Base-by-base conservation (phyloP, 176 grass and related monocot species). In the Stipa capillata region DNA sequence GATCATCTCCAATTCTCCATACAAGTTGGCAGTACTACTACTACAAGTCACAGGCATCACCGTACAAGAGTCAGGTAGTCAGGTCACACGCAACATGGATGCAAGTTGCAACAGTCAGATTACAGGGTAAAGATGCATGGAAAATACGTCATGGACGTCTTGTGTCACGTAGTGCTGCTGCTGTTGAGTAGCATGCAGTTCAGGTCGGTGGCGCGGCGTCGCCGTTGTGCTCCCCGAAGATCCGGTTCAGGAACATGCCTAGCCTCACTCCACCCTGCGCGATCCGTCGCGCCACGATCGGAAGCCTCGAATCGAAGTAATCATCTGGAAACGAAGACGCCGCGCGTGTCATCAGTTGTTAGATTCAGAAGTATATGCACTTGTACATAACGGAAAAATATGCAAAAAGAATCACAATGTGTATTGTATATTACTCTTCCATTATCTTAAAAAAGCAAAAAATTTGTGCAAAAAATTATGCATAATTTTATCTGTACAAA, bases 191-290 rank as follows among this genome's bases (percentile, higher is more conserved):
- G 7, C 17, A 7, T n/a, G n/a, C n/a, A n/a, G 29, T 42, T 87
- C 79, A 85, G 28, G 35, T 54, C n/a, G 82, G 29, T 16, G 62
- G 24, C 14, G 58, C 20, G 0, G 48, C 66, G 51, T 83, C 79
- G 35, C 21, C 32, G 74, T 86, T 86, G 75, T 88, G 79, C 37
- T 82, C 21, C 6, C 89, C 89, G 61, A 97, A 97, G 54, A 84
- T 78, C 48, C 78, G 55, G 78, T 97, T 97, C 33, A 97, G 80
- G 82, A 85, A 87, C 94, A 97, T 90, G 65, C 89, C 91, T 31
- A 97, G 82, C 74, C 94, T 65, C 59, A 97, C 87, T 67, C 94
- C 94, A 3, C 91, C 94, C 72, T 94, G 89, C 28, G 89, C 87
- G 51, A 97, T 94, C 51, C 94, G 83, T n/a, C 86, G 77, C 4